These are phyloP conservation scores for thale cress (Arabidopsis thaliana) DNA, from an alignment of 345 rosid species.

Conservation along the genomic window TAIR10.1 NC_003075.7:9080501-9081000, in stretches of 20 bases:
- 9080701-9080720: slow-evolving; percentile 14
- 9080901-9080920: slow-evolving; percentile 27
- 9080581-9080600: background rate
- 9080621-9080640: background rate
- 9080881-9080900: slow-evolving; percentile 38
- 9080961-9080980: slow-evolving; percentile 10
- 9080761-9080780: slow-evolving; percentile 8
- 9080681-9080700: slow-evolving; percentile 13
- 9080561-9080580: too few relatives aligned
- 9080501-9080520: too few relatives aligned
- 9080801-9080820: slow-evolving; percentile 3
- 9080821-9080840: slow-evolving; percentile 1
- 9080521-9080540: too few relatives aligned
- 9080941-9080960: slow-evolving; percentile 14
- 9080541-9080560: too few relatives aligned
- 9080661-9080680: background rate
- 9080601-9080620: background rate
- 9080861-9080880: slow-evolving; percentile 39
- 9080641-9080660: background rate
- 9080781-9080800: background rate
- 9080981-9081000: slow-evolving; percentile 12
- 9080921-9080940: slow-evolving; percentile 1
- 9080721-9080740: slow-evolving; percentile 30
- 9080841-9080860: slow-evolving; percentile 32
- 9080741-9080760: slow-evolving; percentile 13